Conservation (phyloP, 371 early-diverging fungal genomes). For the Rhizopus sp. region DNA sequence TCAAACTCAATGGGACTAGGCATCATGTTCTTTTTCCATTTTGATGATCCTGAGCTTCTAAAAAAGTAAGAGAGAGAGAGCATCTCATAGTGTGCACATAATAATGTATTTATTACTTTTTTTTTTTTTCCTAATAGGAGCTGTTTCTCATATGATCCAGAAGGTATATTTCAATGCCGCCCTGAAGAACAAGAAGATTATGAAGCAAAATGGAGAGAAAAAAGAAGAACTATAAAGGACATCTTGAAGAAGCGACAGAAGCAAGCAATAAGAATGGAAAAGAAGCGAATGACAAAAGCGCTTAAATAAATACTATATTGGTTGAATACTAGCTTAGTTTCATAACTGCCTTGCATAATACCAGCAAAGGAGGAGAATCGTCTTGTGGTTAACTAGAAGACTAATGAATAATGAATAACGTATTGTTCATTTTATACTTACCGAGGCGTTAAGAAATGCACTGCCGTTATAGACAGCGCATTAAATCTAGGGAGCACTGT, state of each 20-base stretch:
- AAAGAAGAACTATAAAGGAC: slow-evolving; percentile 29
- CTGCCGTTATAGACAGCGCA: no score
- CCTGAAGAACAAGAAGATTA: slow-evolving; percentile 27
- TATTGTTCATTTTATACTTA: no score
- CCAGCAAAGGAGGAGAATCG: no score
- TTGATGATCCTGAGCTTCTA: slow-evolving; percentile 34
- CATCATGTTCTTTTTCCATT: slow-evolving; percentile 48
- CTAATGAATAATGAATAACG: no score
- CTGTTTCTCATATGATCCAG: slow-evolving; percentile 43
- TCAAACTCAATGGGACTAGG: slow-evolving; percentile 30
- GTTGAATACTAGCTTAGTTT: no score
- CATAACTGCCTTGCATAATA: no score
- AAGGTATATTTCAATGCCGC: slow-evolving; percentile 42
- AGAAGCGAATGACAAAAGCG: slow-evolving; percentile 18
- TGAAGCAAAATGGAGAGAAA: slow-evolving; percentile 33
- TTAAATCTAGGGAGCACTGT: no score
- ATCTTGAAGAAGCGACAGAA: slow-evolving; percentile 41
- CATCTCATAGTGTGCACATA: neutral
- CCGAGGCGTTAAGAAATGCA: no score
- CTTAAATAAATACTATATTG: slow-evolving; percentile 11
- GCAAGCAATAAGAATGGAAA: slow-evolving; percentile 28
- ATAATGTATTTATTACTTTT: neutral
- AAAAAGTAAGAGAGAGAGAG: slow-evolving; percentile 29
- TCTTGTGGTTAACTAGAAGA: no score
- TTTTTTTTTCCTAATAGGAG: slow-evolving; percentile 34